Evolutionary conservation across 129 eudicot species (phyloP), one percentile per base, ranked within the genome.

Genomic region (Erigeron canadensis): DNA sequence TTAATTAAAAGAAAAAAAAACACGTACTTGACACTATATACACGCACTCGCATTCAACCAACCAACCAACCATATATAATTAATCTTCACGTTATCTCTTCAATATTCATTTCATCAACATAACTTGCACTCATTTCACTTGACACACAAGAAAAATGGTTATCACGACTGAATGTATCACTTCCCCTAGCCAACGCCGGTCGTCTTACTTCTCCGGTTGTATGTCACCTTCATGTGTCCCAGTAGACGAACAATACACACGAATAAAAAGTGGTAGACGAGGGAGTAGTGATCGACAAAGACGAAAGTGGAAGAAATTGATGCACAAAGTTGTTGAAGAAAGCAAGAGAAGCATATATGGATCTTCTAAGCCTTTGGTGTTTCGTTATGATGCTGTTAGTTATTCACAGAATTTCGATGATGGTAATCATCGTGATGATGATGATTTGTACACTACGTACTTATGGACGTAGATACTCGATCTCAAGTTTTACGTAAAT

Each of bases 161-260:
- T 22, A 38, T 7, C n/a, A 16, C 56, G 16, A 50, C 56, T 15
- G 56, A 50, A 8, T n/a, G n/a, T 2, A 50, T n/a, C 28, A 63
- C 68, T 8, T 38, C 47, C 28, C 8, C 75, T 21, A 28, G 65
- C 10, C 68, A 38, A 28, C 67, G 58, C 37, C 76, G 76, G 1
- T 72, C 68, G 2, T 72, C 67, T 7, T 72, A 77, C 83, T 72
- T 82, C 53, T 59, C 83, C 65, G 80, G 83, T n/a, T 89, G 96
- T 48, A 89, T 86, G 87, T 89, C 91, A 39, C 96, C 96, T 59
- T 79, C 96, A 40, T 89, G 91, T 67, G 70, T 89, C 6, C 84
- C 84, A 13, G 89, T 79, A 21, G 91, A 83, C 23, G 96, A 89
- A 38, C 87, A 84, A 48, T 89, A 89, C 80, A 70, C 87, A 0